These are phyloP conservation scores for Crataegus laevigata DNA, from an alignment of 306 rosid species.

Conservation along the genomic window DNA sequence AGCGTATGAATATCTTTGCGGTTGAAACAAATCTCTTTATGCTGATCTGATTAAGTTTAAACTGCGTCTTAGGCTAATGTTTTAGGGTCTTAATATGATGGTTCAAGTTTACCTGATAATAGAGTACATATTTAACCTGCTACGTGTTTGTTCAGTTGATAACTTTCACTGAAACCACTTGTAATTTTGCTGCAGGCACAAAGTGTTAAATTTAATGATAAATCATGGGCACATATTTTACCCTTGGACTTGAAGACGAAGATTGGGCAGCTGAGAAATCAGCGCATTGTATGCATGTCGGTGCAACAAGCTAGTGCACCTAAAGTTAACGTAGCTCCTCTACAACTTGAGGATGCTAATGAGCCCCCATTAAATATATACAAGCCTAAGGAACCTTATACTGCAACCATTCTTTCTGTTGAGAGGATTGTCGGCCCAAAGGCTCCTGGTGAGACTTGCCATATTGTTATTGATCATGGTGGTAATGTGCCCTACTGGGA, in stretches of 20 bases:
- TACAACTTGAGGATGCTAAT: constrained; percentile 55
- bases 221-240: constrained; percentile 45
- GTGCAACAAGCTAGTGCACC: constrained; percentile 78
- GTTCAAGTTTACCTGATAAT: constrained; percentile 1
- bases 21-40: not conserved
- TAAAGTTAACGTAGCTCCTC: constrained; percentile 66
- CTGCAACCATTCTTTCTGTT: constrained; percentile 87
- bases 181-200: constrained; percentile 41
- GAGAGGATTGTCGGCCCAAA: constrained; percentile 88
- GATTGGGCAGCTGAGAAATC: constrained; percentile 30
- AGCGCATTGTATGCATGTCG: constrained; percentile 57
- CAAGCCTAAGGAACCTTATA: constrained; percentile 90
- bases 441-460: constrained; percentile 98
- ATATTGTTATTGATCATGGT: constrained; percentile 88
- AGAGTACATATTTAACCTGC: constrained; percentile 1
- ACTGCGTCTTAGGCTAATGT: not conserved
- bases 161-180: constrained; percentile 5
- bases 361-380: constrained; percentile 72
- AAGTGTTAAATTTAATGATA: constrained; percentile 41
- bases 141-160: constrained; percentile 7
- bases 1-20: not conserved
- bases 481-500: constrained; percentile 99
- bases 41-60: not conserved
- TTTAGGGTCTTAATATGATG: not conserved
- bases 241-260: constrained; percentile 45